A percentile compares a stretch with the other conserved stretches of the same genome.
These are phyloP conservation scores for Aspergillus vadensis DNA, from an alignment of 2,329 filamentous ascomycete species.

Conservation along the genomic window DNA sequence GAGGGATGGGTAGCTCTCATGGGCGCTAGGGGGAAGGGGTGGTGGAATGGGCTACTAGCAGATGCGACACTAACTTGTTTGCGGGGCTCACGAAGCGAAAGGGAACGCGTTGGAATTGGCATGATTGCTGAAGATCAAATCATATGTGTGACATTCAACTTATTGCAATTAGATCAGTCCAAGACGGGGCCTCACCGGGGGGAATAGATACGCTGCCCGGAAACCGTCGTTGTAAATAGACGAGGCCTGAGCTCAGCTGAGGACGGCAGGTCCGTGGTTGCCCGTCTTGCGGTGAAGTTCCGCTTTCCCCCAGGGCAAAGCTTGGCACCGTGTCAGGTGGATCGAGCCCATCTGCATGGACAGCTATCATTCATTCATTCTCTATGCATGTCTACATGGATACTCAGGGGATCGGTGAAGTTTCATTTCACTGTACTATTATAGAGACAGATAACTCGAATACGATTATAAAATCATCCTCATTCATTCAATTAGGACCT, in stretches of 20 bases:
- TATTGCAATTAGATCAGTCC: neutral
- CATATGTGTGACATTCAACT: neutral
- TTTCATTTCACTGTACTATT: no score
- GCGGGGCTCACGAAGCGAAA: slow-evolving; percentile 38
- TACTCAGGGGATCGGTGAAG: neutral
- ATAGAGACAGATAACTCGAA: neutral
- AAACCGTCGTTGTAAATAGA: slow-evolving; percentile 5
- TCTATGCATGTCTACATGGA: neutral
- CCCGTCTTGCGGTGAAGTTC: slow-evolving; percentile 10
- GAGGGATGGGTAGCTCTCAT: neutral
- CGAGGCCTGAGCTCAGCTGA: slow-evolving; percentile 9
- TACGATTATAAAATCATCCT: neutral
- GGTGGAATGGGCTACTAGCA: slow-evolving; percentile 5
- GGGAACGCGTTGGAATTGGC: slow-evolving; percentile 44
- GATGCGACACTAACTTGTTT: slow-evolving; percentile 32
- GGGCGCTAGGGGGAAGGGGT: slow-evolving; percentile 9
- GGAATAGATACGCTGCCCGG: neutral
- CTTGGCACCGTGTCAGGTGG: slow-evolving; percentile 9
- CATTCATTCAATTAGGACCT: neutral
- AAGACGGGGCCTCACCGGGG: neutral
- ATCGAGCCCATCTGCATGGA: neutral
- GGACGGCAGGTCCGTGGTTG: neutral
- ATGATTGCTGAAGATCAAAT: slow-evolving; percentile 25
- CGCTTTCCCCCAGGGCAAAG: slow-evolving; percentile 3
- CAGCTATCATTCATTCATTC: neutral